These are phyloP conservation scores for Graphiopsis chlorocephala DNA, from an alignment of 2,329 filamentous ascomycete genomes.

Conservation along the genomic window DNA sequence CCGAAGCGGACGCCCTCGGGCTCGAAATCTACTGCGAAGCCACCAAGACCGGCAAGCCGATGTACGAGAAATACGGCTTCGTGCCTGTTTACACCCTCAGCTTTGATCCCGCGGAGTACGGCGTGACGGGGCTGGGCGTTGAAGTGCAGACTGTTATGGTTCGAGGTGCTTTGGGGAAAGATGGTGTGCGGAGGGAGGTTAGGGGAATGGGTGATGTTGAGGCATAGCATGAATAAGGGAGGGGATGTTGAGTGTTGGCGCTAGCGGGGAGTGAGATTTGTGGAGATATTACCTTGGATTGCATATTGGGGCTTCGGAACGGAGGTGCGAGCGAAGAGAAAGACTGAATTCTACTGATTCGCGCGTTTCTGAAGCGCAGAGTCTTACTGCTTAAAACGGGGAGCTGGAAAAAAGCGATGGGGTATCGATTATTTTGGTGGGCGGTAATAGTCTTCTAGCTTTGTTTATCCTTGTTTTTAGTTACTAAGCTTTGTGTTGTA, in stretches of 20 bases:
- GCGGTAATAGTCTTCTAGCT: not conserved
- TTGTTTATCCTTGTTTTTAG: not conserved
- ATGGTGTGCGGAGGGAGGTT: slow-evolving; percentile 16
- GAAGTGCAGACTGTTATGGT: slow-evolving; percentile 36
- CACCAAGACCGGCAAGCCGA: slow-evolving; percentile 32
- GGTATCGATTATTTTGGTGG: not conserved
- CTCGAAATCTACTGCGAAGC: slow-evolving; percentile 44
- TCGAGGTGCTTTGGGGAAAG: slow-evolving; percentile 20
- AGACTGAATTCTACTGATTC: not conserved
- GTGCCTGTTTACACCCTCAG: slow-evolving; percentile 21
- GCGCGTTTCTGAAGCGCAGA: not conserved
- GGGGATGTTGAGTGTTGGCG: too few species aligned
- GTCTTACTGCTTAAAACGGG: not conserved
- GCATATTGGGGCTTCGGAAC: not conserved
- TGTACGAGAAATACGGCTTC: slow-evolving; percentile 35
- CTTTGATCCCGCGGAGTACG: slow-evolving; percentile 29
- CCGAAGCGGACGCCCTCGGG: slow-evolving; percentile 41
- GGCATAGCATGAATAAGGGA: too few species aligned
- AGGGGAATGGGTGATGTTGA: slow-evolving; percentile 9
- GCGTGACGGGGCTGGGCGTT: slow-evolving; percentile 24
- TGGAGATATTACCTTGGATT: not conserved
- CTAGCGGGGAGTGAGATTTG: slow-evolving; percentile 14
- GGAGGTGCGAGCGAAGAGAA: not conserved
- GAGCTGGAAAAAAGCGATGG: not conserved
- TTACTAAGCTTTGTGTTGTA: not conserved